phyloP scores from a whole-genome alignment of 2,329 filamentous ascomycete genomes.

The Elsinoe fawcettii region DNA sequence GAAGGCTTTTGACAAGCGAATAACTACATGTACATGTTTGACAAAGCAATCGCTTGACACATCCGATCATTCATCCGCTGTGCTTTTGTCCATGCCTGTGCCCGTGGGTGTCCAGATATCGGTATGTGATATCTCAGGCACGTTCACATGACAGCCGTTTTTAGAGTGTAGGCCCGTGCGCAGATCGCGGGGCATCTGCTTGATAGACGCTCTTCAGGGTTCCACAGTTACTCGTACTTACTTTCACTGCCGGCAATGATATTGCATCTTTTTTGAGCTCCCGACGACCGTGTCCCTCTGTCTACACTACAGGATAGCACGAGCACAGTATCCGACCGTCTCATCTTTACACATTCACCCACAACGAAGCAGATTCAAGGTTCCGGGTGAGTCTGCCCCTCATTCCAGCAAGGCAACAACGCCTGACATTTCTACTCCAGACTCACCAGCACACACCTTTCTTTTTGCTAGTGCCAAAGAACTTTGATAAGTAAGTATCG shows the following conservation, averaged over 20 bases:
- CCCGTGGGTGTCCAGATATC: too few relatives aligned
- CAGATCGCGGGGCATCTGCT: slow-evolving; percentile 6
- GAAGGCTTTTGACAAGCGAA: slow-evolving; percentile 7
- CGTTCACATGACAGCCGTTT: slow-evolving; percentile 8
- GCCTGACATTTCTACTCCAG: background rate
- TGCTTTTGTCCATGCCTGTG: background rate
- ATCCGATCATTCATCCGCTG: background rate
- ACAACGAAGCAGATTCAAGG: background rate
- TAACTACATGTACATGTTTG: slow-evolving; percentile 11
- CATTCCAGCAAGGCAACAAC: slow-evolving; percentile 10
- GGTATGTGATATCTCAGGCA: too few relatives aligned
- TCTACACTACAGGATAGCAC: background rate
- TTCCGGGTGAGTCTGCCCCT: slow-evolving; percentile 2
- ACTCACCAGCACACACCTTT: background rate
- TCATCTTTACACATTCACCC: background rate
- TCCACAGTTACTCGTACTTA: background rate
- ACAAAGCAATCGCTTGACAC: background rate
- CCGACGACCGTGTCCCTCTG: background rate
- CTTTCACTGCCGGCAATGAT: background rate
- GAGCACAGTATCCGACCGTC: background rate
- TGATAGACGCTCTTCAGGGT: slow-evolving; percentile 1
- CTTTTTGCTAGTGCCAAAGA: background rate
- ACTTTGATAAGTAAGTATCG: background rate
- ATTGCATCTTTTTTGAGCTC: background rate
- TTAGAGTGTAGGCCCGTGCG: background rate